These are phyloP conservation scores for Primulina huaijiensis DNA, from an alignment of 257 asterid species.

Conservation along the genomic window DNA sequence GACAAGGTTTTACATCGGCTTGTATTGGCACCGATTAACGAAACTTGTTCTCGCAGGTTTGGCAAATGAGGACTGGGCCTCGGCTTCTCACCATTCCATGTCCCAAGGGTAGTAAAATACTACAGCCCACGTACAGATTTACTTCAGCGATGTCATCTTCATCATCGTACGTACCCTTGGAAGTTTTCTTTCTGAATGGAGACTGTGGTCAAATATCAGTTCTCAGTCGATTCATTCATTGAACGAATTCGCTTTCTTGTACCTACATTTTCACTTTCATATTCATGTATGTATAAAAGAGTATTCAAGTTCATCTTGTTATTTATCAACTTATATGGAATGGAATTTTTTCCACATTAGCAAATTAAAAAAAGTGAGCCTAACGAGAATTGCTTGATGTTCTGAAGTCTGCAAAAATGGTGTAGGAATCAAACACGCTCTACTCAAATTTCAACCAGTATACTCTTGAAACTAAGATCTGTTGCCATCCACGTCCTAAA, in stretches of 20 bases:
- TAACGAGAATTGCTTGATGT: not conserved
- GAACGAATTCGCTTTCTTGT: conserved; percentile 11
- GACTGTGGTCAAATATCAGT: conserved; percentile 89
- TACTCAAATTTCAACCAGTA: not conserved
- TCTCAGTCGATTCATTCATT: conserved; percentile 59
- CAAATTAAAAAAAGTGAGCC: not conserved
- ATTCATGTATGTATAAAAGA: too few relatives aligned
- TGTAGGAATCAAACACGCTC: not conserved
- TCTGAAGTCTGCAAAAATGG: not conserved
- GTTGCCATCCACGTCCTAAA: not conserved
- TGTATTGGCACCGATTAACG: conserved; percentile 3
- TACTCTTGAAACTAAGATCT: not conserved
- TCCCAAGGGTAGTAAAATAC: conserved; percentile 82
- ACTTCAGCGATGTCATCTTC: conserved; percentile 46
- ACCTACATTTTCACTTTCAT: too few relatives aligned
- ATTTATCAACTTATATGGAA: too few relatives aligned
- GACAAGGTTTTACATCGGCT: conserved; percentile 6
- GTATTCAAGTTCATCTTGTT: not conserved
- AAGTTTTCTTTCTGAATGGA: conserved; percentile 79
- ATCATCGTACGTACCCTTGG: conserved; percentile 27
- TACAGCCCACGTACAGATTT: conserved; percentile 87
- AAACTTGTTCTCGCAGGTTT: conserved; percentile 48
- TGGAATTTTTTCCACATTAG: too few relatives aligned
- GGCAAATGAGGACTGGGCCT: conserved; percentile 99
- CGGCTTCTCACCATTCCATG: conserved; percentile 81